phyloP scores from a whole-genome alignment of 2,329 filamentous ascomycete genomes.

The Aspergillus floridensis region DNA sequence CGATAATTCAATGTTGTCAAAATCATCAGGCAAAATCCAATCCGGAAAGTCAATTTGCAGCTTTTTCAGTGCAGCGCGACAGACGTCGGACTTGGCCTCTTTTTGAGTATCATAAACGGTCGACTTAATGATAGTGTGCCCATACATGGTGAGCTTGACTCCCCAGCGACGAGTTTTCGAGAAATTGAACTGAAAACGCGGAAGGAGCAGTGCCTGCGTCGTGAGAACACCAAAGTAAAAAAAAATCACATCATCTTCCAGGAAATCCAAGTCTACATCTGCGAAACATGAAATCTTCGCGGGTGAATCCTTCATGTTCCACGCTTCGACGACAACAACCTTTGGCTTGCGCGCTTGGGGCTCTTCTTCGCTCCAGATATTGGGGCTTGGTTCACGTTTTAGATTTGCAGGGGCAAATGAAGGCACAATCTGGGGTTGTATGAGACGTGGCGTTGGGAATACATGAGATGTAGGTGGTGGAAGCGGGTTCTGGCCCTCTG shows the following conservation, averaged over 20 bases:
- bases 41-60: conserved; percentile 23
- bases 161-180: conserved; percentile 21
- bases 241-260: conserved; percentile 19
- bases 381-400: not conserved
- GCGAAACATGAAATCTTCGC: not conserved
- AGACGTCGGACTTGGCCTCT: conserved; percentile 26
- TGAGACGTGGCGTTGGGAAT: not conserved
- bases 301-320: not conserved
- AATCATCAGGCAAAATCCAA: conserved; percentile 31
- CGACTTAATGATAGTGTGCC: conserved; percentile 22
- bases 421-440: not conserved
- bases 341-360: not conserved
- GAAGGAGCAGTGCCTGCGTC: conserved; percentile 24
- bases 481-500: not conserved
- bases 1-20: conserved; percentile 14
- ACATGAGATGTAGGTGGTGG: not conserved
- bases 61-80: conserved; percentile 26
- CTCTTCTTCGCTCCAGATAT: not conserved
- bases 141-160: conserved; percentile 31
- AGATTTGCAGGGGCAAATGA: not conserved
- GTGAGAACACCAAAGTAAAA: conserved; percentile 35
- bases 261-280: not conserved
- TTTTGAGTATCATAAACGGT: conserved; percentile 12
- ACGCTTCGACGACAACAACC: not conserved
- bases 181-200: conserved; percentile 24